phyloP scores from a whole-genome alignment of 805 yeast genomes.

The Ascoidea asiatica region DNA sequence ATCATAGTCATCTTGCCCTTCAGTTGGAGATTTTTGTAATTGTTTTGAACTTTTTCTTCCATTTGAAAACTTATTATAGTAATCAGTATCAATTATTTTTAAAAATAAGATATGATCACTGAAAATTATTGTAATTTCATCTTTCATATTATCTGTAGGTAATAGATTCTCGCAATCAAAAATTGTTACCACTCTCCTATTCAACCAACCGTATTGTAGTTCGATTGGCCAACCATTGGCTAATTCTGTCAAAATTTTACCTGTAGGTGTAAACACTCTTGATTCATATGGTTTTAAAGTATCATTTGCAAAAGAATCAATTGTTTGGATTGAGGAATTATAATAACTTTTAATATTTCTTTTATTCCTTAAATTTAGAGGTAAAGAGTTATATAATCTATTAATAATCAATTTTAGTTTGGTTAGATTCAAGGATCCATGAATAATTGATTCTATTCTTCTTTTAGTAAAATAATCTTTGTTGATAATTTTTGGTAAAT shows the following conservation, averaged over 20 bases:
- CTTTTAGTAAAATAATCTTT: constrained; percentile 27
- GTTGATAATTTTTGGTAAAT: constrained; percentile 16
- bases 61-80: constrained; percentile 16
- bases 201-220: constrained; percentile 79
- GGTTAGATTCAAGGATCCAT: constrained; percentile 58
- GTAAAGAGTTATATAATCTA: constrained; percentile 32
- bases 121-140: constrained; percentile 59
- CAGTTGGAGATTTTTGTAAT: background rate
- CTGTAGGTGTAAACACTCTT: constrained; percentile 81
- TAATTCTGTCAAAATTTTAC: constrained; percentile 72
- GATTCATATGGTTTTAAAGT: constrained; percentile 36
- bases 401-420: constrained; percentile 56
- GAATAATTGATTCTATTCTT: constrained; percentile 46
- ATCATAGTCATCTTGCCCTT: constrained; percentile 12
- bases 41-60: background rate
- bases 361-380: constrained; percentile 10
- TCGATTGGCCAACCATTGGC: constrained; percentile 83
- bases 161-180: constrained; percentile 29
- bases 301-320: constrained; percentile 69
- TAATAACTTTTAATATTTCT: constrained; percentile 25
- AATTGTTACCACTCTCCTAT: constrained; percentile 74
- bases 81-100: constrained; percentile 32
- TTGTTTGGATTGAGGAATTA: constrained; percentile 43
- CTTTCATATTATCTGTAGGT: constrained; percentile 17
- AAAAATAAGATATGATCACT: constrained; percentile 68